Conservation (phyloP, 306 rosid species). For the Phaseolus lunatus region DNA sequence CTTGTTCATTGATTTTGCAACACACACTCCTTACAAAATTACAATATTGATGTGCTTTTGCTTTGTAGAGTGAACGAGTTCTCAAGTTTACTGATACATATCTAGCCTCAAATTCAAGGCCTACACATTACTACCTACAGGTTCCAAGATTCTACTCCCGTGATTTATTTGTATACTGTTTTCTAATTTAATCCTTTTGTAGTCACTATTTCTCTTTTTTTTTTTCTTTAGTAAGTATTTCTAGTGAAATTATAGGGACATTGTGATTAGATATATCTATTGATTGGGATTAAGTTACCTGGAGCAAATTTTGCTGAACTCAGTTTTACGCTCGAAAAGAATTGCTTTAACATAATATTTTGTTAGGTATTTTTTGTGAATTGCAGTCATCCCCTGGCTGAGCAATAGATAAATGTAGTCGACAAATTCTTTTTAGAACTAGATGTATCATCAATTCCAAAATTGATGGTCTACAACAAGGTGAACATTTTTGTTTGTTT, state of each 20-base stretch:
- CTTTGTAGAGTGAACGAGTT: slow-evolving; percentile 63
- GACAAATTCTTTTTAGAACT: slow-evolving; percentile 90
- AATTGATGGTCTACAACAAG: slow-evolving; percentile 96
- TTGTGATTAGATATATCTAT: background rate
- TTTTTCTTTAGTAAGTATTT: slow-evolving; percentile 7
- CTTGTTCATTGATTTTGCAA: background rate
- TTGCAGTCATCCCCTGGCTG: slow-evolving; percentile 90
- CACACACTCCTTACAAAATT: background rate
- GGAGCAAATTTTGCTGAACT: background rate
- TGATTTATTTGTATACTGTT: slow-evolving; percentile 8
- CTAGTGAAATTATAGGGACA: background rate
- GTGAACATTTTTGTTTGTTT: slow-evolving; percentile 43
- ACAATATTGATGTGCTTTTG: background rate
- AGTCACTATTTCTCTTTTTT: background rate
- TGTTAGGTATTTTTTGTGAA: slow-evolving; percentile 50
- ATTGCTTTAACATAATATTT: slow-evolving; percentile 20
- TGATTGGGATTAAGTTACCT: background rate
- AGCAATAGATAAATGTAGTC: slow-evolving; percentile 95
- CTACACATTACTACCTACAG: slow-evolving; percentile 50
- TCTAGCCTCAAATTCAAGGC: slow-evolving; percentile 39
- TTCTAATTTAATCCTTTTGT: background rate
- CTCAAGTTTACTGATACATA: slow-evolving; percentile 53
- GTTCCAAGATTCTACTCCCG: slow-evolving; percentile 43
- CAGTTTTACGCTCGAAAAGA: background rate
- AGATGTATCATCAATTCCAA: slow-evolving; percentile 83